A percentile compares a stretch with the other conserved stretches of the same genome.
Evolutionary conservation across 345 rosid species (phyloP).

Genomic region (Rhizophora apiculata): DNA sequence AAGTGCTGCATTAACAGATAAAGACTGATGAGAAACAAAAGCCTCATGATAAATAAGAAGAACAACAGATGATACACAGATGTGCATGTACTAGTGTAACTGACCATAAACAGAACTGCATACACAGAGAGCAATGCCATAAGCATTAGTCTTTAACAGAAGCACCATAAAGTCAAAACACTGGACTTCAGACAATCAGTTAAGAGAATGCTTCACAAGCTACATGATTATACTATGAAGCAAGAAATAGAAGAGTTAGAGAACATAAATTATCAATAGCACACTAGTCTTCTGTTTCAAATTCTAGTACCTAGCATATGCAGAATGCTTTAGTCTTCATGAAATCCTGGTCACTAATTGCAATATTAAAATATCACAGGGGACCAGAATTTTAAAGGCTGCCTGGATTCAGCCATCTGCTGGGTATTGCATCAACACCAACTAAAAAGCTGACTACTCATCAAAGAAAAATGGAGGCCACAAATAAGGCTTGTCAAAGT

Average conservation of each 20-base stretch:
- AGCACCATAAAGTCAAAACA: not conserved
- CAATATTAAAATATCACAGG: too few species aligned
- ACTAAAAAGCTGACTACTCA: too few species aligned
- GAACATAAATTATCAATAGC: not conserved
- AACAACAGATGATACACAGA: not conserved
- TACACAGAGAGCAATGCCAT: not conserved
- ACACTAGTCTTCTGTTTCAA: not conserved
- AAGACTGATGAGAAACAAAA: conserved; percentile 10
- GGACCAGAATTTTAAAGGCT: too few species aligned
- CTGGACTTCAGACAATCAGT: not conserved
- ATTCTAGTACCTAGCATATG: too few species aligned
- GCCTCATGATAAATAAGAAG: not conserved
- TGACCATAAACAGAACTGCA: not conserved
- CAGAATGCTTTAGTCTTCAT: too few species aligned
- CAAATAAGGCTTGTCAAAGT: too few species aligned
- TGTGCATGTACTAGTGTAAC: not conserved
- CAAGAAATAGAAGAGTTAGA: not conserved
- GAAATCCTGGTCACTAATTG: too few species aligned
- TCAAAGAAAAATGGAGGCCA: too few species aligned
- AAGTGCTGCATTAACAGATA: conserved; percentile 49
- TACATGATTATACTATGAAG: not conserved
- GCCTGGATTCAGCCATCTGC: too few species aligned
- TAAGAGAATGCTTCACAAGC: not conserved
- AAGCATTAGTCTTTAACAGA: not conserved
- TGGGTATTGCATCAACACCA: too few species aligned